Evolutionary conservation across 495 filamentous ascomycete genomes (phyloP).

Genomic region (Aspergillus sparsus): DNA sequence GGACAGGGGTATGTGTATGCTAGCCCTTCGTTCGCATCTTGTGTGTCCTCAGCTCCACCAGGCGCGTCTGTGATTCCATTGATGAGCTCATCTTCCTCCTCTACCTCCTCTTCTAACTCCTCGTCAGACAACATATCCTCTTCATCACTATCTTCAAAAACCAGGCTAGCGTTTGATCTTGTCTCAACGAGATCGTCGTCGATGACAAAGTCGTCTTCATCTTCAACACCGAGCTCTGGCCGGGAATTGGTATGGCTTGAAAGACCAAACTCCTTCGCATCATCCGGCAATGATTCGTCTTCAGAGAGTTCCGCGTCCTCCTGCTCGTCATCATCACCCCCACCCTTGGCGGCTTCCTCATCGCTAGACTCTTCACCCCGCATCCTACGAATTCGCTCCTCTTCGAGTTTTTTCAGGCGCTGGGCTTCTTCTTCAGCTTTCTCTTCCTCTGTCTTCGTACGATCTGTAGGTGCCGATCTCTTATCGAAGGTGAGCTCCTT

Average conservation of each 20-base stretch:
- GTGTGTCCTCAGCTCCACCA: conserved; percentile 30
- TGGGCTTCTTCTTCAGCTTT: conserved; percentile 71
- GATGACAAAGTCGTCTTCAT: conserved; percentile 89
- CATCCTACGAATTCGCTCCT: conserved; percentile 60
- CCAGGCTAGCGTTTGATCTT: conserved; percentile 54
- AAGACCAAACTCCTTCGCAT: conserved; percentile 57
- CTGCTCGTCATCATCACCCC: conserved; percentile 50
- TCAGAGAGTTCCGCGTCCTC: conserved; percentile 39
- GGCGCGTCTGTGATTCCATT: conserved; percentile 36
- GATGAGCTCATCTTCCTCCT: conserved; percentile 51
- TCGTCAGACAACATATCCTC: conserved; percentile 47
- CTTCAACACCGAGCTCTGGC: conserved; percentile 61
- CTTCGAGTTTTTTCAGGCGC: conserved; percentile 75
- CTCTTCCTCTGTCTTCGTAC: conserved; percentile 91
- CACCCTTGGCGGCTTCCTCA: conserved; percentile 34
- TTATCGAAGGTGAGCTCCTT: conserved; percentile 80
- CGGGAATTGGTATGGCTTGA: conserved; percentile 32
- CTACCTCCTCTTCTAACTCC: conserved; percentile 41
- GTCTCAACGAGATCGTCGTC: conserved; percentile 78
- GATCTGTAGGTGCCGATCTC: conserved; percentile 77
- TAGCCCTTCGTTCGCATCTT: conserved; percentile 52
- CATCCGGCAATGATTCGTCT: conserved; percentile 47
- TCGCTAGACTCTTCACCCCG: conserved; percentile 44
- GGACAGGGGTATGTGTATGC: conserved; percentile 87
- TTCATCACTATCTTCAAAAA: conserved; percentile 53